A percentile compares a stretch with the other conserved stretches of the same genome.
Evolutionary conservation across 768 basidiomycete genomes (phyloP).

Genomic region (Russula virescens): DNA sequence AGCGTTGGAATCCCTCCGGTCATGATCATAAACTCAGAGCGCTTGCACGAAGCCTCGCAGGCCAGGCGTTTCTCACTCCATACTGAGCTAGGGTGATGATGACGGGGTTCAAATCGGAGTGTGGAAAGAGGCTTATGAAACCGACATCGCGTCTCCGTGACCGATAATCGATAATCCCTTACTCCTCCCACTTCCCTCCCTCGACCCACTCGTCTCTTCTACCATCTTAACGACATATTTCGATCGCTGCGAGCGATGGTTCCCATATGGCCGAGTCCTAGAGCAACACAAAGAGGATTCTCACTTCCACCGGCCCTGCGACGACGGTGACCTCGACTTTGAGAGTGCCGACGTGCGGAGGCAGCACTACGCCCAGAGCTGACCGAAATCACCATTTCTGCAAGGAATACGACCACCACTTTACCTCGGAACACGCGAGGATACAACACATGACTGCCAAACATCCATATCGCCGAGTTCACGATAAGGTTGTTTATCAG

Average conservation of each 20-base stretch:
- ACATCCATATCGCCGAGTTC: neutral
- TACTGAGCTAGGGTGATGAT: too few relatives aligned
- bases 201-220: neutral
- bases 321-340: conserved; percentile 44
- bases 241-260: conserved; percentile 12
- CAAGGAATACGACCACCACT: neutral
- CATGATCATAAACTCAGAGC: too few relatives aligned
- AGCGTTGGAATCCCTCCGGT: too few relatives aligned
- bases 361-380: neutral
- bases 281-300: conserved; percentile 29
- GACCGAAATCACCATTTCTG: conserved; percentile 1
- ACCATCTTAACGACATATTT: conserved; percentile 6
- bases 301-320: conserved; percentile 40
- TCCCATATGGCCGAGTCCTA: conserved; percentile 23
- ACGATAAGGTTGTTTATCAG: neutral
- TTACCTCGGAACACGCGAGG: neutral
- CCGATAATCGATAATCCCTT: too few relatives aligned
- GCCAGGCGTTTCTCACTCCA: too few relatives aligned
- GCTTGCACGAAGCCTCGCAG: too few relatives aligned
- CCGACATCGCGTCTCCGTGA: too few relatives aligned
- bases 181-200: neutral
- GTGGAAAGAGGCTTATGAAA: too few relatives aligned
- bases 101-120: too few relatives aligned
- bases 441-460: neutral
- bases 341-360: neutral